Percentiles rank a stretch among this genome's conserved stretches.
These are phyloP conservation scores for Karstenula rhodostoma DNA, from an alignment of 2,329 filamentous ascomycete genomes.

Conservation along the genomic window DNA sequence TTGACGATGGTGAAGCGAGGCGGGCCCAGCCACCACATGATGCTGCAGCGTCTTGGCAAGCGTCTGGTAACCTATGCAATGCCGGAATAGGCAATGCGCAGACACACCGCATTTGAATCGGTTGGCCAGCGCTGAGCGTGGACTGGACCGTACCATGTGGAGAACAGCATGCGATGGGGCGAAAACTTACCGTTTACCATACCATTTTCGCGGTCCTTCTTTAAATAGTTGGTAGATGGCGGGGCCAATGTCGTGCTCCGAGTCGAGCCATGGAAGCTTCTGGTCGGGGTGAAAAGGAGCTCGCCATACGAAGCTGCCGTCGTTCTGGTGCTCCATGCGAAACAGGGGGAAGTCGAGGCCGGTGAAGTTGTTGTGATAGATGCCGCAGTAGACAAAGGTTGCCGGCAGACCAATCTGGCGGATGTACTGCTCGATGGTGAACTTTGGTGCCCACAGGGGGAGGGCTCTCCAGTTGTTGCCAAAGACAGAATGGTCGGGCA, in stretches of 20 bases:
- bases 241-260: conserved; percentile 94
- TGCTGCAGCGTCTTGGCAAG: conserved; percentile 11
- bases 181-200: conserved; percentile 68
- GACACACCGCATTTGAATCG: not conserved
- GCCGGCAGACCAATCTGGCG: conserved; percentile 81
- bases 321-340: conserved; percentile 86
- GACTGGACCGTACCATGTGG: conserved; percentile 20
- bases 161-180: conserved; percentile 29
- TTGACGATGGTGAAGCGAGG: conserved; percentile 20
- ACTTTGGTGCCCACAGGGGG: conserved; percentile 91
- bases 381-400: conserved; percentile 94
- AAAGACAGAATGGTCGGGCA: conserved; percentile 91
- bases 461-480: conserved; percentile 79
- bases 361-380: conserved; percentile 99
- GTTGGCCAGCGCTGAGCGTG: conserved; percentile 23
- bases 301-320: conserved; percentile 90
- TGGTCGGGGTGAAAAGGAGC: conserved; percentile 92
- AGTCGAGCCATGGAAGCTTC: conserved; percentile 92
- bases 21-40: conserved; percentile 29
- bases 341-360: conserved; percentile 91
- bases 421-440: conserved; percentile 90
- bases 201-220: conserved; percentile 87
- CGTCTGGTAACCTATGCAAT: not conserved
- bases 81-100: not conserved
- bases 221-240: conserved; percentile 95